Base-by-base conservation (phyloP, 306 rosid genomes). In the Cucurbita pepo region DNA sequence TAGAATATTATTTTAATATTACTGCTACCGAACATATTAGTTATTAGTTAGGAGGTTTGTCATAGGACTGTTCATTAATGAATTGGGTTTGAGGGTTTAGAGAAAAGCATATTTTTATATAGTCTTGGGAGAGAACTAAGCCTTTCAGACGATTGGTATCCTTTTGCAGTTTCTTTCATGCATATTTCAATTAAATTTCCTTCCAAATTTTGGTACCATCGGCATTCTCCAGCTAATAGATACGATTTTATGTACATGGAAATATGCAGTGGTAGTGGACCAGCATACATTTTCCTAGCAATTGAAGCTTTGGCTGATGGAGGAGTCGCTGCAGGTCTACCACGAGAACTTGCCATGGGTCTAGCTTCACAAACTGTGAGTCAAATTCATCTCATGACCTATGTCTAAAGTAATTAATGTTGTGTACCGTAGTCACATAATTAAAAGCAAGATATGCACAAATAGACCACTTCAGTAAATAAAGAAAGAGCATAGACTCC, bases 271-370 rank as follows among this genome's bases (percentile, higher is more conserved):
- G 99, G 95, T 61, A 91, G 99, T 59, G 99, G 99, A 57, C 99
- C 96, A 61, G 99, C 97, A 61, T 95, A 91, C 71, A 51, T 95
- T 75, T 95, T 80, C 77, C 80, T 95, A 84, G 97, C 91, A 3
- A 91, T 95, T 69, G 97, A 95, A 83, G 99, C 97, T 83, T 82
- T 95, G 85, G 97, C 99, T 16, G 99, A 95, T 80, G 99, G 97
- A 81, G 99, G 95, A 72, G 99, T 91, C 63, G 99, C 99, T 82
- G 99, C 99, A 62, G 99, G 97, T 78, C 82, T 91, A 69, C 99
- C 96, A 10, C 86, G 97, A 54, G 96, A 89, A 75, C 96, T 95
- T 85, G 86, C 97, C 47, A 63, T 91, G 79, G 85, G 82, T 69
- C 85, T 95, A 71, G 99, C 99, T 77, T 89, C 99, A 76, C 99